Evolutionary conservation across 768 basidiomycete genomes (phyloP).

Genomic region (Heimioporus sp.): DNA sequence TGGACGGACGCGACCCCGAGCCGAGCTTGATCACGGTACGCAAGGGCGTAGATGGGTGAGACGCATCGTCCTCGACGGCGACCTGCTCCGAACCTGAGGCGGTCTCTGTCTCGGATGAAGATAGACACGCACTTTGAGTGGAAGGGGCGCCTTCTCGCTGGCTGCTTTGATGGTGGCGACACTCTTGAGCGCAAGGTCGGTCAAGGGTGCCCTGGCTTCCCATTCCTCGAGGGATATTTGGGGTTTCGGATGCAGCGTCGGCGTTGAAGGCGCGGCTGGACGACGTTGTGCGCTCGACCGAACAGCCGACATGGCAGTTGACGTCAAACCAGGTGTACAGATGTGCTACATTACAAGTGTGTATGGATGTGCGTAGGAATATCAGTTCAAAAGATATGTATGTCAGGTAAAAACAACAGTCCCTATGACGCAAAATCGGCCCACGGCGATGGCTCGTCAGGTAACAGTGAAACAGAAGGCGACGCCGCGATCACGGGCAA

Average conservation of each 20-base stretch:
- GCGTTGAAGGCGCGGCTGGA: constrained; percentile 23
- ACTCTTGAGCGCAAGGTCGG: constrained; percentile 65
- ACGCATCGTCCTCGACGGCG: constrained; percentile 36
- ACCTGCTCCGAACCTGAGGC: constrained; percentile 41
- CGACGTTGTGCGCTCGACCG: constrained; percentile 26
- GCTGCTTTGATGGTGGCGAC: constrained; percentile 61
- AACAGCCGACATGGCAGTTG: constrained; percentile 19
- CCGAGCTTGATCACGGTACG: constrained; percentile 40
- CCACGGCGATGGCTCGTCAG: constrained; percentile 33
- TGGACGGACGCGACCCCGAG: constrained; percentile 45
- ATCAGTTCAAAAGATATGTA: too few species aligned
- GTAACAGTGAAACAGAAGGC: constrained; percentile 16
- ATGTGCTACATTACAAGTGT: constrained; percentile 8
- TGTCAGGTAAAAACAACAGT: background rate
- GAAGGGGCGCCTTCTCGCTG: constrained; percentile 60
- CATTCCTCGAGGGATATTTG: constrained; percentile 82
- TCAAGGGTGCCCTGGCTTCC: constrained; percentile 80
- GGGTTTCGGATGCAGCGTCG: constrained; percentile 36
- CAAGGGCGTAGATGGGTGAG: constrained; percentile 35
- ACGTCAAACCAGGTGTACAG: background rate
- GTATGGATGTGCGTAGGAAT: constrained; percentile 2
- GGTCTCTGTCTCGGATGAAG: constrained; percentile 4
- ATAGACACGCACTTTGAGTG: constrained; percentile 61
- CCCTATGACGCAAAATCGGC: constrained; percentile 16
- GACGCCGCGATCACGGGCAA: constrained; percentile 5